phyloP scores from a whole-genome alignment of 768 basidiomycete species.

The Melanogaster broomeanus region DNA sequence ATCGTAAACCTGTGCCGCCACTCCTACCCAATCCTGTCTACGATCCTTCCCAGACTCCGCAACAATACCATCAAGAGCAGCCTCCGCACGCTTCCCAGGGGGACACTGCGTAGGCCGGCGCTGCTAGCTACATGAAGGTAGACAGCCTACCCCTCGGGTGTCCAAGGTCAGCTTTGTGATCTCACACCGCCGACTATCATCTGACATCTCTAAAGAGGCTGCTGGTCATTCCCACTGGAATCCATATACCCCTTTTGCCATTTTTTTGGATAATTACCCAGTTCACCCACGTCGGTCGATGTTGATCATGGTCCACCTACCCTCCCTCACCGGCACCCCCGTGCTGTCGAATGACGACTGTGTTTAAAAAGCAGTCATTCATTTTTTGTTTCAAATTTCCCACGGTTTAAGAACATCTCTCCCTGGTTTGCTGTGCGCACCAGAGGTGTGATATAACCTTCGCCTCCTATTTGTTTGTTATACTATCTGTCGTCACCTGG shows the following conservation, averaged over 20 bases:
- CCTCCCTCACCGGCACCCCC: conserved; percentile 3
- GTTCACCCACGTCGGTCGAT: conserved; percentile 1
- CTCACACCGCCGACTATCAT: not conserved
- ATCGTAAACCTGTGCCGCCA: conserved; percentile 35
- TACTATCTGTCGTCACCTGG: not conserved
- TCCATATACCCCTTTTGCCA: conserved; percentile 5
- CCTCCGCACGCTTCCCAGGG: not conserved
- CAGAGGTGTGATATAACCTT: conserved; percentile 7
- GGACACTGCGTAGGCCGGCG: not conserved
- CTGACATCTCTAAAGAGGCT: not conserved
- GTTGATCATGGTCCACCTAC: conserved; percentile 6
- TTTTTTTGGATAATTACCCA: not conserved
- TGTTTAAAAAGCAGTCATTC: not conserved
- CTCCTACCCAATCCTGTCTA: conserved; percentile 21
- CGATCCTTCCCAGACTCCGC: conserved; percentile 21
- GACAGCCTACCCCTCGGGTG: not conserved
- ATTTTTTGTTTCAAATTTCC: conserved; percentile 2
- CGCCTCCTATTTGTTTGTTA: not conserved
- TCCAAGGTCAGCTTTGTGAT: conserved; percentile 7
- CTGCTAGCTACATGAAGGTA: not conserved
- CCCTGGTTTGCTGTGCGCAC: conserved; percentile 20
- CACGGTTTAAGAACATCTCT: not conserved
- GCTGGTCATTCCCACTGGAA: not conserved
- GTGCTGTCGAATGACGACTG: conserved; percentile 17
- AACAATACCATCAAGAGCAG: conserved; percentile 15